Percentiles rank a stretch among this genome's conserved stretches.
Evolutionary conservation across 805 yeast species (phyloP).

Genomic region (Barnettozyma californica): DNA sequence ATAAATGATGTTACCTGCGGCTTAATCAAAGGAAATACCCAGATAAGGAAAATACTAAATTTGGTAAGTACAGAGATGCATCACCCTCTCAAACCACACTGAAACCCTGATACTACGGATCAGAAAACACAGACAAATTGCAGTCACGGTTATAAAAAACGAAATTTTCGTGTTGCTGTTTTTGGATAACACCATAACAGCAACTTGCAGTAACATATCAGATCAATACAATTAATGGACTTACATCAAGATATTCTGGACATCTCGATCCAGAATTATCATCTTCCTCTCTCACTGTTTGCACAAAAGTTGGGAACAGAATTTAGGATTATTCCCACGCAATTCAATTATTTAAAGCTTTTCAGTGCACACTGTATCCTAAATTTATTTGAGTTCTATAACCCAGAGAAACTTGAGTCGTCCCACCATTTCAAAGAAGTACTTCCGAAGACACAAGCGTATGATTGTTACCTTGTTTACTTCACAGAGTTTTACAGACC

Average conservation of each 20-base stretch:
- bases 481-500: slow-evolving; percentile 5
- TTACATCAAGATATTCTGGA: not conserved
- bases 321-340: not conserved
- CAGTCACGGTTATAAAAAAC: not conserved
- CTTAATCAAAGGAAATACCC: not conserved
- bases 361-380: slow-evolving; percentile 3
- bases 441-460: slow-evolving; percentile 12
- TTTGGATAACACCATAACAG: not conserved
- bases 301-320: not conserved
- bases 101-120: not conserved
- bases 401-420: slow-evolving; percentile 8
- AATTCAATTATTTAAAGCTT: not conserved
- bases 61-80: slow-evolving; percentile 8
- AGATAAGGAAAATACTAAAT: not conserved
- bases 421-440: slow-evolving; percentile 1
- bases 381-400: slow-evolving; percentile 3
- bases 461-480: slow-evolving; percentile 11
- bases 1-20: not conserved
- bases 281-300: not conserved
- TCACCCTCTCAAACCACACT: not conserved
- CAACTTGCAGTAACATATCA: not conserved
- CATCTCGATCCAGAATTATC: not conserved
- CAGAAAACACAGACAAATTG: not conserved
- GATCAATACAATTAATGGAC: not conserved
- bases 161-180: not conserved